A percentile compares a stretch with the other conserved stretches of the same genome.
These are phyloP conservation scores for Cyclospora cayetanensis DNA, from an alignment of 169 alveolate species.

Conservation along the genomic window DNA sequence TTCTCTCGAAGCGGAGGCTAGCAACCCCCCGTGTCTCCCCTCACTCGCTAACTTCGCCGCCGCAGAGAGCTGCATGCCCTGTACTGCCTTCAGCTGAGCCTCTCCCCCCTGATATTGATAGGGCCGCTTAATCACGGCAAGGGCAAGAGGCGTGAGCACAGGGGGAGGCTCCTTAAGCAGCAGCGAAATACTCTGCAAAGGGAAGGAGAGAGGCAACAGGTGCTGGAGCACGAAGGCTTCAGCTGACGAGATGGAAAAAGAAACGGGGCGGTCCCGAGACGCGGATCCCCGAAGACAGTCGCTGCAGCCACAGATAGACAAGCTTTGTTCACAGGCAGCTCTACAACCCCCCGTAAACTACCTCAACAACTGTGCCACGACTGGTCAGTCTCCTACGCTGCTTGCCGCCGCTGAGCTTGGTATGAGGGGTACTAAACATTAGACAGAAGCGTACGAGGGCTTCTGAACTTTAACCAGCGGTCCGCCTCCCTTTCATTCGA, in stretches of 20 bases:
- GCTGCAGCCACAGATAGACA: slow-evolving; percentile 24
- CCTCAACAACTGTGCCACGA: no score
- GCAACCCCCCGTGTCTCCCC: not conserved
- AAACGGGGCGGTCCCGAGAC: not conserved
- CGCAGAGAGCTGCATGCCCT: not conserved
- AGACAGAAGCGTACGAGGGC: no score
- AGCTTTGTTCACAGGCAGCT: no score
- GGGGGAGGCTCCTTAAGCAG: not conserved
- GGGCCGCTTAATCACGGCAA: not conserved
- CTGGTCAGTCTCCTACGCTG: no score
- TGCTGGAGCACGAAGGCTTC: slow-evolving; percentile 45
- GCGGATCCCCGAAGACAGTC: not conserved
- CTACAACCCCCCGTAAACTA: no score
- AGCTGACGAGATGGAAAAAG: slow-evolving; percentile 8
- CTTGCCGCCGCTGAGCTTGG: no score
- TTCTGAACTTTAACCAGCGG: no score
- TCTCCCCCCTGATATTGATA: not conserved
- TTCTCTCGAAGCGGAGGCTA: not conserved
- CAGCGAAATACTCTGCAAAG: not conserved
- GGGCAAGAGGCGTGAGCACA: not conserved
- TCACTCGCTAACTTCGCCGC: not conserved
- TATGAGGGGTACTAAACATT: no score
- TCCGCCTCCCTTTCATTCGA: no score
- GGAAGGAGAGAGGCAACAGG: slow-evolving; percentile 36
- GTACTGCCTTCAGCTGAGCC: not conserved